phyloP scores from a whole-genome alignment of 208 protist genomes.

The Leishmania martiniquensis region DNA sequence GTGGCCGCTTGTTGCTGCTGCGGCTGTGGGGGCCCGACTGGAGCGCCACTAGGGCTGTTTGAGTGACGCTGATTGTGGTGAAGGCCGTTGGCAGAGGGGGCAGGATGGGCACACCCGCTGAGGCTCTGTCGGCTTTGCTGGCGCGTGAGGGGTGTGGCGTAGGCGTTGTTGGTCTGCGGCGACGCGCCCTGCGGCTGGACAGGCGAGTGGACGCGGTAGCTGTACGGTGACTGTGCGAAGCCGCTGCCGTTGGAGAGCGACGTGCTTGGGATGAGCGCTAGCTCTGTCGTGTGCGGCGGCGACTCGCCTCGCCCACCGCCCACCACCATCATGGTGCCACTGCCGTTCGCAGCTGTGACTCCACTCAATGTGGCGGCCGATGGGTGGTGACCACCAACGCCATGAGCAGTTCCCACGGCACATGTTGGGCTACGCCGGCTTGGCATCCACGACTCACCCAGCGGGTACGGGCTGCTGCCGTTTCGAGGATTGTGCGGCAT shows the following conservation, averaged over 20 bases:
- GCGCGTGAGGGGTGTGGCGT: constrained; percentile 23
- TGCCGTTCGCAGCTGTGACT: constrained; percentile 13
- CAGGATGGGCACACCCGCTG: background rate
- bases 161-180: constrained; percentile 3
- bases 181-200: constrained; percentile 13
- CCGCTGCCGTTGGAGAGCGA: constrained; percentile 24
- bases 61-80: background rate
- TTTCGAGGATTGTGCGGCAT: constrained; percentile 28
- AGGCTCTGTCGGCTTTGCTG: constrained; percentile 22
- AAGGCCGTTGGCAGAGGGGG: background rate
- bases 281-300: constrained; percentile 19
- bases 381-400: background rate
- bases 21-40: constrained; percentile 13
- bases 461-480: constrained; percentile 30
- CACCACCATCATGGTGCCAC: constrained; percentile 24
- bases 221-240: constrained; percentile 33
- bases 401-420: background rate
- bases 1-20: constrained; percentile 20
- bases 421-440: constrained; percentile 30
- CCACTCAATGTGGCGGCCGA: background rate
- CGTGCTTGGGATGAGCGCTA: constrained; percentile 32
- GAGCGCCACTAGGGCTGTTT: constrained; percentile 18
- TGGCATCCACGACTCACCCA: constrained; percentile 28
- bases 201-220: constrained; percentile 31
- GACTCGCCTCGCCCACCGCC: constrained; percentile 16